Conservation (phyloP, 163 green algal genomes). For the Coccomyxa subellipsoidea region DNA sequence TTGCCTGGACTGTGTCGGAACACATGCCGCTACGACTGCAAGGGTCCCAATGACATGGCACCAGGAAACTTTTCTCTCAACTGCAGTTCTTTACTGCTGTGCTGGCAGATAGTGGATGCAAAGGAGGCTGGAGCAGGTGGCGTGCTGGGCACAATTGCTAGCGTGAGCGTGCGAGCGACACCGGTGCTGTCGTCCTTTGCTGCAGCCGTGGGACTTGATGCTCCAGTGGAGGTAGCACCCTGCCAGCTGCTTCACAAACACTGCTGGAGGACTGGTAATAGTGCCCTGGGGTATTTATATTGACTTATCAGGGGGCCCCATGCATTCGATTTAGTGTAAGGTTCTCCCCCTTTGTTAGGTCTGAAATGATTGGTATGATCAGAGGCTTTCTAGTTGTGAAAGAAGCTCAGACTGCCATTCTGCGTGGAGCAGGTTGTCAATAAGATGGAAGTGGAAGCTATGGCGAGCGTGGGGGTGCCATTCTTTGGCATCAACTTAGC, state of each 20-base stretch:
- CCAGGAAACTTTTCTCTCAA: too few relatives aligned
- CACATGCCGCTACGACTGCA: too few relatives aligned
- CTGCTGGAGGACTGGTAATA: neutral
- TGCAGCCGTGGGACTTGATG: constrained; percentile 68
- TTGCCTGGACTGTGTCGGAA: too few relatives aligned
- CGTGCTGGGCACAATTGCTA: constrained; percentile 64
- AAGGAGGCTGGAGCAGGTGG: constrained; percentile 78
- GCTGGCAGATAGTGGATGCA: constrained; percentile 60
- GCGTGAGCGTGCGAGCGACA: constrained; percentile 33
- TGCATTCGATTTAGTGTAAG: neutral
- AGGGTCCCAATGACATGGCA: too few relatives aligned
- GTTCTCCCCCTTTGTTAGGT: too few relatives aligned
- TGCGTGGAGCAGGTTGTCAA: constrained; percentile 53
- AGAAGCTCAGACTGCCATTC: neutral
- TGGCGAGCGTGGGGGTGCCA: constrained; percentile 49
- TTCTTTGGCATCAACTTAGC: constrained; percentile 71
- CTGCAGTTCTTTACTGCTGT: too few relatives aligned
- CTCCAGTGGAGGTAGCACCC: constrained; percentile 53
- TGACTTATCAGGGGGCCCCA: neutral
- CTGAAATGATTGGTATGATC: too few relatives aligned
- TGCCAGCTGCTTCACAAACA: neutral
- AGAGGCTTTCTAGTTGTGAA: neutral
- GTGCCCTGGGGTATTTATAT: too few relatives aligned
- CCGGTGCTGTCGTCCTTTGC: constrained; percentile 71
- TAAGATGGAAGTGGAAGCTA: constrained; percentile 47